Evolutionary conservation across 1,284 basidiomycete species (phyloP).

Genomic region (Cutaneotrichosporon cyanovorans): DNA sequence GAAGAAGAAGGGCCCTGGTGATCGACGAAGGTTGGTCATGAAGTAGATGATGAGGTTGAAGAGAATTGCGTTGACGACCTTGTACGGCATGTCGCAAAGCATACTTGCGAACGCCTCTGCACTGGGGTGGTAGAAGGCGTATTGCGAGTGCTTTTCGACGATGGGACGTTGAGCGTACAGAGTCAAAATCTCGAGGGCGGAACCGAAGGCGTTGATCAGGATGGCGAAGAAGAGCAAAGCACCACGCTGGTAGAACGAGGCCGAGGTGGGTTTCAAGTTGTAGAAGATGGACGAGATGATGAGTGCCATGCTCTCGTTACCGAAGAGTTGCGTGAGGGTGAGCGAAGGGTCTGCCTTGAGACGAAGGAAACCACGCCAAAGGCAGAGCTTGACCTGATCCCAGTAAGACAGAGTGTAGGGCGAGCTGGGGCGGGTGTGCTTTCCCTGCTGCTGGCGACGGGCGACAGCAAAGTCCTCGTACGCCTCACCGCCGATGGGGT

Average conservation of each 20-base stretch:
- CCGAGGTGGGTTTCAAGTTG: conserved; percentile 38
- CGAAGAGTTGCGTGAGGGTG: conserved; percentile 44
- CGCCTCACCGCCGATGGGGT: conserved; percentile 42
- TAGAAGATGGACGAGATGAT: conserved; percentile 46
- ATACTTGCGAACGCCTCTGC: conserved; percentile 48
- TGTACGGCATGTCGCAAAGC: conserved; percentile 49
- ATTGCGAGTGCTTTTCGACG: conserved; percentile 47
- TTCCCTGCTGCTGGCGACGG: conserved; percentile 46
- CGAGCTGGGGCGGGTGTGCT: conserved; percentile 38
- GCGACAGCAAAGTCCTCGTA: conserved; percentile 45
- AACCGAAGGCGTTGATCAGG: conserved; percentile 40
- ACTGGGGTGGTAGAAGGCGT: conserved; percentile 48
- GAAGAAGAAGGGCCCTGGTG: conserved; percentile 43
- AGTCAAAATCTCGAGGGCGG: conserved; percentile 42
- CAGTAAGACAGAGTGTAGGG: conserved; percentile 47
- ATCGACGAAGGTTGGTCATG: conserved; percentile 46
- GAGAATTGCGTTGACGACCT: conserved; percentile 41
- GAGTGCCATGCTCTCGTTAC: conserved; percentile 45
- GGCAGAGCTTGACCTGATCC: conserved; percentile 46
- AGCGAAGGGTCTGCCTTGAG: conserved; percentile 44
- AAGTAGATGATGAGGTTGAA: conserved; percentile 47
- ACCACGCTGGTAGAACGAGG: conserved; percentile 37
- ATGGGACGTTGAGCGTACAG: conserved; percentile 48
- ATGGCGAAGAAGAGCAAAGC: conserved; percentile 48
- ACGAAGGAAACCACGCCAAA: conserved; percentile 45